Conservation (phyloP, 2,329 filamentous ascomycete species). For the Aspergillus sp. region DNA sequence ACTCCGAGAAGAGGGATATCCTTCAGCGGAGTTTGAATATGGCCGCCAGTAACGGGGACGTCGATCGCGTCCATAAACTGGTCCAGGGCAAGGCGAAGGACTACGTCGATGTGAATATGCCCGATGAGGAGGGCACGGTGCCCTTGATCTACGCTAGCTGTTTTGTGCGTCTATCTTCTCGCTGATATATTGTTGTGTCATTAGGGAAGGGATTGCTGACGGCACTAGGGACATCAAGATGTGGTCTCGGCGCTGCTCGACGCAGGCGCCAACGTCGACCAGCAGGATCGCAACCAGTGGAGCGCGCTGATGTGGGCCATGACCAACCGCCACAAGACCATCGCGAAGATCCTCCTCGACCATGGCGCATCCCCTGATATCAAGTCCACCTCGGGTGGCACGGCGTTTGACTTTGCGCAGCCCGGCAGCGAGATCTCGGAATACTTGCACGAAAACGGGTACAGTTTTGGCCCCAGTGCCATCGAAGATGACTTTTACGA, state of each 20-base stretch:
- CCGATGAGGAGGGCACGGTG: constrained; percentile 94
- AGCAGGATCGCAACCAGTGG: constrained; percentile 95
- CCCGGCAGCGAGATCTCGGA: constrained; percentile 96
- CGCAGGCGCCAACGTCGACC: constrained; percentile 84
- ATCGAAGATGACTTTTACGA: constrained; percentile 83
- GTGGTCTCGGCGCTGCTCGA: constrained; percentile 82
- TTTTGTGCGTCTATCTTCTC: constrained; percentile 64
- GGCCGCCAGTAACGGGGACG: constrained; percentile 94
- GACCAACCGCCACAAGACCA: constrained; percentile 96
- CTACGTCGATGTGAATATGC: constrained; percentile 79
- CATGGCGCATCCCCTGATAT: constrained; percentile 94
- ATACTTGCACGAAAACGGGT: constrained; percentile 92
- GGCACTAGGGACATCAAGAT: constrained; percentile 72
- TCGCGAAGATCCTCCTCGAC: constrained; percentile 88
- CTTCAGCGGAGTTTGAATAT: constrained; percentile 89
- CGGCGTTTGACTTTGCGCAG: constrained; percentile 91
- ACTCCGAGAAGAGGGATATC: constrained; percentile 74
- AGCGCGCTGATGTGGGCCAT: constrained; percentile 99
- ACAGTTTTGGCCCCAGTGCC: constrained; percentile 53
- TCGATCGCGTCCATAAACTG: constrained; percentile 74
- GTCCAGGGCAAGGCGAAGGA: constrained; percentile 70
- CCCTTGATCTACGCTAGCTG: constrained; percentile 97
- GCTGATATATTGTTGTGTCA: not conserved
- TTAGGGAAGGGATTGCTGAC: constrained; percentile 7
- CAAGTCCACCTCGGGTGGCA: constrained; percentile 89